Percentiles rank a stretch among this genome's conserved stretches.
Conservation (phyloP, 768 basidiomycete genomes). For the Xanthoconium purpureum region DNA sequence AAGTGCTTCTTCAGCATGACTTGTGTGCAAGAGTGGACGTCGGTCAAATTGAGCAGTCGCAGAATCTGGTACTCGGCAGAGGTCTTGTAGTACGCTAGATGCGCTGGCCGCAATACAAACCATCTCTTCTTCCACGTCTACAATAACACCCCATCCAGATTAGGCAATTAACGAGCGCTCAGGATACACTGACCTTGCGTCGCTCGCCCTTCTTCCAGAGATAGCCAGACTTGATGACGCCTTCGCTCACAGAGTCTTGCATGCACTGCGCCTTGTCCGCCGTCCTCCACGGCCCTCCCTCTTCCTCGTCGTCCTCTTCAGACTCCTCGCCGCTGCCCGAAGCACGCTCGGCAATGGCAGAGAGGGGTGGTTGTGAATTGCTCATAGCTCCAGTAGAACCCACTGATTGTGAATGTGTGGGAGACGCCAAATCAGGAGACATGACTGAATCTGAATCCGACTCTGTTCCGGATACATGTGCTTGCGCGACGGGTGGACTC, state of each 20-base stretch:
- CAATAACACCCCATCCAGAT: slow-evolving; percentile 1
- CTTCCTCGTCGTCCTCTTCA: slow-evolving; percentile 71
- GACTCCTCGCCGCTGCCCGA: slow-evolving; percentile 73
- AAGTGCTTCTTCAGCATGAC: slow-evolving; percentile 87
- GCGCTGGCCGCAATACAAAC: slow-evolving; percentile 92
- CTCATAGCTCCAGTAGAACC: slow-evolving; percentile 31
- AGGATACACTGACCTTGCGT: slow-evolving; percentile 68
- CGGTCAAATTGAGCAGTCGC: slow-evolving; percentile 79
- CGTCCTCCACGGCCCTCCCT: slow-evolving; percentile 62
- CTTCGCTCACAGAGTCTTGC: slow-evolving; percentile 57
- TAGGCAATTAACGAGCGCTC: background rate
- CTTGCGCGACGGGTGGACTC: slow-evolving; percentile 31
- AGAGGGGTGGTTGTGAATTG: slow-evolving; percentile 51
- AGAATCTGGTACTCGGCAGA: slow-evolving; percentile 92
- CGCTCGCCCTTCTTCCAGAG: slow-evolving; percentile 98
- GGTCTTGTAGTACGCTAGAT: slow-evolving; percentile 96
- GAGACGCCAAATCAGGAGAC: slow-evolving; percentile 48
- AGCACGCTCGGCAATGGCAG: slow-evolving; percentile 75
- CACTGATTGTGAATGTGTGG: slow-evolving; percentile 36
- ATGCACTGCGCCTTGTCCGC: slow-evolving; percentile 42
- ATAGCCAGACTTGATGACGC: slow-evolving; percentile 87
- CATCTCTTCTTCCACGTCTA: slow-evolving; percentile 99
- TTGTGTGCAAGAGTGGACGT: slow-evolving; percentile 86
- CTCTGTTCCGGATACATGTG: slow-evolving; percentile 67
- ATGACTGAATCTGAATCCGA: slow-evolving; percentile 81